Evolutionary conservation across 2,329 filamentous ascomycete species (phyloP).

Genomic region (Aspergillus quadrilineatus): DNA sequence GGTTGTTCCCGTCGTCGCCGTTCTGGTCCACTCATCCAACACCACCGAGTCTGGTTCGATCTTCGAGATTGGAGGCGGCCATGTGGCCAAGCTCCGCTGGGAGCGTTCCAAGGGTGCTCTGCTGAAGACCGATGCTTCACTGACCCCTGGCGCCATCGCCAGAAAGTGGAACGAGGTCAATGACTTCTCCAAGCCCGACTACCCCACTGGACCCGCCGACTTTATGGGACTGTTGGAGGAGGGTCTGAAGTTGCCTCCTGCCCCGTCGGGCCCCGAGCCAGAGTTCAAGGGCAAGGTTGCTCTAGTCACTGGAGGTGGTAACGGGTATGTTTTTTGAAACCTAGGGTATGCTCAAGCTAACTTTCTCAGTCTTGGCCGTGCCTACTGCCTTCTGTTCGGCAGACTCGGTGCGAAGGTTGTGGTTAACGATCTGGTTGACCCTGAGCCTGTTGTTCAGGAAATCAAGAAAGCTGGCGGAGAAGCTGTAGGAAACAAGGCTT

Average conservation of each 20-base stretch:
- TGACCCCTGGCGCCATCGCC: constrained; percentile 84
- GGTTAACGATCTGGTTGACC: constrained; percentile 93
- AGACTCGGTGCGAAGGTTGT: constrained; percentile 82
- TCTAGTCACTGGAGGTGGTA: constrained; percentile 82
- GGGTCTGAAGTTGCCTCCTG: constrained; percentile 73
- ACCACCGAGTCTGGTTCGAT: constrained; percentile 79
- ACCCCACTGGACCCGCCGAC: constrained; percentile 82
- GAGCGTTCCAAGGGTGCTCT: constrained; percentile 87
- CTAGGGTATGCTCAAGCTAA: constrained; percentile 15
- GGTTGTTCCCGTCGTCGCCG: constrained; percentile 90
- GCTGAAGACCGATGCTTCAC: constrained; percentile 80
- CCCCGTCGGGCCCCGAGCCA: constrained; percentile 69
- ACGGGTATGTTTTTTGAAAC: constrained; percentile 55
- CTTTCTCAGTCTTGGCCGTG: constrained; percentile 71
- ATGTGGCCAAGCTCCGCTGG: constrained; percentile 92
- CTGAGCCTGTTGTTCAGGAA: constrained; percentile 85
- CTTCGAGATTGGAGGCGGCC: constrained; percentile 90
- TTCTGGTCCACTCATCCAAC: constrained; percentile 82
- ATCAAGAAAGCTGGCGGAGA: constrained; percentile 87
- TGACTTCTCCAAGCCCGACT: constrained; percentile 80
- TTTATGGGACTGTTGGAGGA: constrained; percentile 84
- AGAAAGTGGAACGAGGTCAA: constrained; percentile 85
- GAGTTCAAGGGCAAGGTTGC: constrained; percentile 84
- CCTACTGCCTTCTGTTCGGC: constrained; percentile 84
- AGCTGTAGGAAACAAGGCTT: constrained; percentile 89